phyloP scores from a whole-genome alignment of 805 yeast genomes.

The Candida germanica region DNA sequence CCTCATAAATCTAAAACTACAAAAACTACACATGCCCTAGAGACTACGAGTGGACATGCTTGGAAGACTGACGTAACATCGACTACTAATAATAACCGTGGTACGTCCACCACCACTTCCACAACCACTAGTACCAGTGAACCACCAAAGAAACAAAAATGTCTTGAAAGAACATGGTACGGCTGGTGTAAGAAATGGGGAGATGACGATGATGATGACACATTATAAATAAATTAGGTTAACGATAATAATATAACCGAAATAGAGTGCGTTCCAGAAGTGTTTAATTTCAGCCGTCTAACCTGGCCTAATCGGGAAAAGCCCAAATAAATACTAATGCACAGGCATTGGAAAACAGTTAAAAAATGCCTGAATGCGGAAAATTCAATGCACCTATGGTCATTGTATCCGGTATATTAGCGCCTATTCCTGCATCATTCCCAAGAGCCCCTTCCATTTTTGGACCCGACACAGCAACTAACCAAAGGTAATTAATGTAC shows the following conservation, averaged over 20 bases:
- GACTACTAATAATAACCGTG: constrained; percentile 5
- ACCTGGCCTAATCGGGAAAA: constrained; percentile 1
- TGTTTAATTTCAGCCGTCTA: constrained; percentile 6
- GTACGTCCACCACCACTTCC: neutral
- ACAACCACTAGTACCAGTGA: constrained; percentile 17
- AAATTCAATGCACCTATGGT: neutral
- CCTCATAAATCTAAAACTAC: constrained; percentile 18
- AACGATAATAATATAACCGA: too few species aligned
- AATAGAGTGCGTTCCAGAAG: too few species aligned
- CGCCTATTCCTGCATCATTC: neutral
- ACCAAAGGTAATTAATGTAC: too few species aligned
- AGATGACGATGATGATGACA: constrained; percentile 21
- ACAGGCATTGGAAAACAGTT: neutral
- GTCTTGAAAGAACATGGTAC: constrained; percentile 62
- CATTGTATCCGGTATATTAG: too few species aligned
- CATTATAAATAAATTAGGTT: too few species aligned
- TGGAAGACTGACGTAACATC: constrained; percentile 7
- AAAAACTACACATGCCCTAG: constrained; percentile 14
- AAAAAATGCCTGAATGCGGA: neutral
- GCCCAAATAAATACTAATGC: constrained; percentile 2
- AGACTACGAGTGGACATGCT: constrained; percentile 18
- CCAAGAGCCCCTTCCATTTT: neutral
- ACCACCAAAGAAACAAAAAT: constrained; percentile 37
- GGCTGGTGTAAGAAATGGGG: constrained; percentile 58
- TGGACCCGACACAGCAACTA: neutral